Conservation (phyloP, 305 asterid genomes). For the Coffea humblotiana region DNA sequence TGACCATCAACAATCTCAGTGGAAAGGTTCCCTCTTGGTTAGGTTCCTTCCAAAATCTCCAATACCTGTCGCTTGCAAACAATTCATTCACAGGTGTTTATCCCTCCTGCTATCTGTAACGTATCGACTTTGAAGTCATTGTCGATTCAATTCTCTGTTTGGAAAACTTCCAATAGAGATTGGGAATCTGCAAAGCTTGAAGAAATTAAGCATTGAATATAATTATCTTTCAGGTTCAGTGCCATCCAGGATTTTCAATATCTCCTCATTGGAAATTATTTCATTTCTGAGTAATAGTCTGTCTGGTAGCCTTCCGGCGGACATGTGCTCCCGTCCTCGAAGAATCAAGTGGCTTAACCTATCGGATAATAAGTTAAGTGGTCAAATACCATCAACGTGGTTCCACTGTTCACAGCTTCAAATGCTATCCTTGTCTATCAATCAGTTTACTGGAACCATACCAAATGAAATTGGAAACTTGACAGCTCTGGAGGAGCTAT, state of each 20-base stretch:
- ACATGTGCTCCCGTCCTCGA: neutral
- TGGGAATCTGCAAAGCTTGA: no score
- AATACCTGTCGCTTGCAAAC: neutral
- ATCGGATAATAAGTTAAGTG: neutral
- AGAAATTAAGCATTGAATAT: no score
- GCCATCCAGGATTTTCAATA: slow-evolving; percentile 5
- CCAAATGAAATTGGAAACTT: slow-evolving; percentile 17
- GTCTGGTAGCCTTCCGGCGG: neutral
- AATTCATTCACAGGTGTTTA: slow-evolving; percentile 26
- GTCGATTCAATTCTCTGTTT: slow-evolving; percentile 21
- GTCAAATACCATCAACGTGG: neutral
- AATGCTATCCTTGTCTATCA: neutral
- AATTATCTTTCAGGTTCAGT: no score
- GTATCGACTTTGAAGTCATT: slow-evolving; percentile 13
- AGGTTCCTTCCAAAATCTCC: slow-evolving; percentile 18
- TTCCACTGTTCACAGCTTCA: slow-evolving; percentile 1
- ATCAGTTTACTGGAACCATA: neutral
- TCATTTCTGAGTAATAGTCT: neutral
- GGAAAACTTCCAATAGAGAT: slow-evolving; percentile 31
- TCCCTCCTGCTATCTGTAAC: slow-evolving; percentile 29
- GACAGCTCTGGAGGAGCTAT: neutral
- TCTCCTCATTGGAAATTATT: slow-evolving; percentile 13
- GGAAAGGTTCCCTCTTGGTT: slow-evolving; percentile 31
- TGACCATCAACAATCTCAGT: slow-evolving; percentile 15
- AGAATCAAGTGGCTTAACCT: neutral